A percentile compares a stretch with the other conserved stretches of the same genome.
Evolutionary conservation across 495 filamentous ascomycete genomes (phyloP).

Genomic region (Podospora sp.): DNA sequence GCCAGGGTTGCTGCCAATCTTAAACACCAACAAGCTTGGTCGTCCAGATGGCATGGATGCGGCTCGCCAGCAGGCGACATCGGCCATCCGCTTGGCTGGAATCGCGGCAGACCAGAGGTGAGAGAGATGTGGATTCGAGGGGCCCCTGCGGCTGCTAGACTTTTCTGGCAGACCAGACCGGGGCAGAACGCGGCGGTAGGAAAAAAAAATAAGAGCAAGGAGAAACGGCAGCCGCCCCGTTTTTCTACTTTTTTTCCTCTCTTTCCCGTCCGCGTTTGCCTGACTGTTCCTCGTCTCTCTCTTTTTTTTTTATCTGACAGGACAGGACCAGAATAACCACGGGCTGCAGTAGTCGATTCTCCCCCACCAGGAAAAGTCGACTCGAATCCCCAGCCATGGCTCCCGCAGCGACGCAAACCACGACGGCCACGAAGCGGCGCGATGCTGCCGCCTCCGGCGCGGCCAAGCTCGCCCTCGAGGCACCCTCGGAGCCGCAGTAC

Average conservation of each 20-base stretch:
- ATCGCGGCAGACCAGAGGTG: not conserved
- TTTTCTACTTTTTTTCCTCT: not conserved
- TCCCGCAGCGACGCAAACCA: slow-evolving; percentile 19
- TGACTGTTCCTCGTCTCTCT: not conserved
- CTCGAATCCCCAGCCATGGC: not conserved
- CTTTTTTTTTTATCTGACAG: not conserved
- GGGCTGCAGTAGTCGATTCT: not conserved
- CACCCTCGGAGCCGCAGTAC: slow-evolving; percentile 68
- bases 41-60: slow-evolving; percentile 6
- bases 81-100: slow-evolving; percentile 18
- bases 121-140: not conserved
- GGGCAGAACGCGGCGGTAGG: not conserved
- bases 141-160: not conserved
- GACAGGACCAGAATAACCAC: not conserved
- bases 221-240: not conserved
- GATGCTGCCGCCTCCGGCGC: slow-evolving; percentile 25
- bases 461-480: slow-evolving; percentile 61
- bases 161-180: not conserved
- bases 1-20: slow-evolving; percentile 8
- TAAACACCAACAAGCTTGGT: slow-evolving; percentile 1
- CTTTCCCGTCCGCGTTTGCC: not conserved
- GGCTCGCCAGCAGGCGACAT: slow-evolving; percentile 11
- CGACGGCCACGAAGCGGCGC: slow-evolving; percentile 14
- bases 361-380: not conserved
- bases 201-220: slow-evolving; percentile 4